Conservation (phyloP, 1,139 yeast genomes). For the Spathaspora sp. region DNA sequence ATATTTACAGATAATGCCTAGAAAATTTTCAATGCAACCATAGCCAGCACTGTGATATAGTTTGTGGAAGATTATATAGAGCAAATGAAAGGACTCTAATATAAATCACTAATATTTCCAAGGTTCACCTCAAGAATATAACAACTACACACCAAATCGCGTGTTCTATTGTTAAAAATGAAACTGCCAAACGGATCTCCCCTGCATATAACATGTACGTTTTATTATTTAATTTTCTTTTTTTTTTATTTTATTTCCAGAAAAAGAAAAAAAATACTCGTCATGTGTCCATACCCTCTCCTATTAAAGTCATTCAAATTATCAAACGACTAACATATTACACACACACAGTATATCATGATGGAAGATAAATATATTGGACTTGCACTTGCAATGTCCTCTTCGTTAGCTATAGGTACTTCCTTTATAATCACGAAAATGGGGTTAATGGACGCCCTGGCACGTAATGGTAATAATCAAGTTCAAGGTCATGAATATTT, state of each 20-base stretch:
- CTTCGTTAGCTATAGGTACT: conserved; percentile 87
- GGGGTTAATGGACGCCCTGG: conserved; percentile 75
- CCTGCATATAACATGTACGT: neutral
- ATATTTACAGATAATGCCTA: no score
- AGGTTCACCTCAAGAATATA: no score
- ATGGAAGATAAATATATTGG: conserved; percentile 88
- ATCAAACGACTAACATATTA: no score
- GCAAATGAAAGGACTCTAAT: no score
- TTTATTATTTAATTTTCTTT: neutral
- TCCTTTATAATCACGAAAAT: conserved; percentile 87
- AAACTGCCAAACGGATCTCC: no score
- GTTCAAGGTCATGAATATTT: conserved; percentile 76
- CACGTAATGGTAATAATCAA: conserved; percentile 56
- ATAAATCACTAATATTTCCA: no score
- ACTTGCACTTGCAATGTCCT: conserved; percentile 81
- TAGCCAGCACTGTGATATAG: no score
- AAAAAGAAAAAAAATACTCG: neutral
- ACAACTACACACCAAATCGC: no score
- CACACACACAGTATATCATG: no score
- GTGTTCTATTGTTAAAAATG: no score
- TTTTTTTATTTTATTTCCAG: neutral
- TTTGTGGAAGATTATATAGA: no score
- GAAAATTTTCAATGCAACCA: no score
- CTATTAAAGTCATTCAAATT: neutral
- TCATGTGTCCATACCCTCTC: neutral